phyloP scores from a whole-genome alignment of 495 filamentous ascomycete genomes.

The Viridothelium virens region DNA sequence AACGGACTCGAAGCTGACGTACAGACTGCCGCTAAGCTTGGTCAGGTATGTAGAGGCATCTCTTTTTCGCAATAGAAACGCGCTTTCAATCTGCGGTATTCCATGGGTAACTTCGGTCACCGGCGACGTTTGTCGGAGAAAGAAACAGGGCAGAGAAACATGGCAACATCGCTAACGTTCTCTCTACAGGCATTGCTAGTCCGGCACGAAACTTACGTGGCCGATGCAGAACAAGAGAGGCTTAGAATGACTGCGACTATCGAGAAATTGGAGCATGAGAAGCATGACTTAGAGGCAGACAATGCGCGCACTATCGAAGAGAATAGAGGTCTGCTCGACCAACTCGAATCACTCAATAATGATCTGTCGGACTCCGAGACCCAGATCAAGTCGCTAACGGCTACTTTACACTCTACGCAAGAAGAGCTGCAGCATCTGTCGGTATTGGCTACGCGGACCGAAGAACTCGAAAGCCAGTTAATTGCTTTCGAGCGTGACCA shows the following conservation, averaged over 20 bases:
- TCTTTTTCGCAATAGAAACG: neutral
- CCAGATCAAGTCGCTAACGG: constrained; percentile 61
- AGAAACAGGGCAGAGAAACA: neutral
- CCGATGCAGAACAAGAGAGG: constrained; percentile 78
- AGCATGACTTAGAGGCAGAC: constrained; percentile 59
- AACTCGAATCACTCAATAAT: constrained; percentile 73
- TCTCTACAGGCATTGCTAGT: constrained; percentile 77
- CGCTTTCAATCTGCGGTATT: neutral
- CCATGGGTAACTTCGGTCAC: neutral
- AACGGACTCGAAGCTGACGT: constrained; percentile 80
- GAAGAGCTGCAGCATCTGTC: constrained; percentile 67
- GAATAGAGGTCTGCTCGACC: constrained; percentile 67
- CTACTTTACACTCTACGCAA: constrained; percentile 65
- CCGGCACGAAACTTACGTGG: constrained; percentile 88
- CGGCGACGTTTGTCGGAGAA: neutral
- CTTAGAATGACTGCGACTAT: constrained; percentile 59
- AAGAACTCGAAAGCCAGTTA: constrained; percentile 70
- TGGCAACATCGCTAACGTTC: constrained; percentile 54
- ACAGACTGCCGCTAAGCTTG: constrained; percentile 71
- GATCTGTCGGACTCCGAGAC: constrained; percentile 67
- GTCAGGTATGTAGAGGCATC: constrained; percentile 58
- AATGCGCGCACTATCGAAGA: constrained; percentile 72
- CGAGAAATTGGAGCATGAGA: constrained; percentile 68
- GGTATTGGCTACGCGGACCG: constrained; percentile 61
- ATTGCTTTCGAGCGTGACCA: constrained; percentile 74